These are phyloP conservation scores for Anaeramoeba flamelloides DNA, from an alignment of 78 protist genomes.

Conservation along the genomic window DNA sequence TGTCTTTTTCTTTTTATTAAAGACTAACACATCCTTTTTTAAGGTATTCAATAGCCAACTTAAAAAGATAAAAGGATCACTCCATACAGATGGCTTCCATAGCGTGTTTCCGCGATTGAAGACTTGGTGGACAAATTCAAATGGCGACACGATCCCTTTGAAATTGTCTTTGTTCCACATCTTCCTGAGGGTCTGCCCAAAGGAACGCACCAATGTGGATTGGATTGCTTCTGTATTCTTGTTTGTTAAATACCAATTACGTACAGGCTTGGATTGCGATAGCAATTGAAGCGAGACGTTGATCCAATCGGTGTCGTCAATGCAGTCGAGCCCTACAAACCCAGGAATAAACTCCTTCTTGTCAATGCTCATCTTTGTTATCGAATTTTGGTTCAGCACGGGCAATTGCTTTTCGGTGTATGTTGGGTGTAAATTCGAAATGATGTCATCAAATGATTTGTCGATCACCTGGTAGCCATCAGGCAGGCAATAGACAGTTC, in stretches of 20 bases:
- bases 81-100: no score
- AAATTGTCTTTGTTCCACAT: not conserved
- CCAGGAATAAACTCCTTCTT: conserved; percentile 58
- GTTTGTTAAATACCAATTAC: conserved; percentile 52
- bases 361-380: conserved; percentile 22
- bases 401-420: not conserved
- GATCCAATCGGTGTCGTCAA: conserved; percentile 57
- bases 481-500: conserved; percentile 77
- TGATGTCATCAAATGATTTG: conserved; percentile 70
- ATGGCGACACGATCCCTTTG: not conserved
- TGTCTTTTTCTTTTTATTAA: not conserved
- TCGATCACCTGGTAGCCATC: conserved; percentile 85
- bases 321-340: conserved; percentile 76
- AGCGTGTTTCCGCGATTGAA: not conserved
- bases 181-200: not conserved
- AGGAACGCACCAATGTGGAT: not conserved
- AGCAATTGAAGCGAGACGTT: conserved; percentile 77
- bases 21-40: not conserved
- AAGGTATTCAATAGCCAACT: conserved; percentile 1
- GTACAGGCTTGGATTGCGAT: conserved; percentile 35
- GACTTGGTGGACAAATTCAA: not conserved
- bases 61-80: conserved; percentile 2
- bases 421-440: conserved; percentile 24
- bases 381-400: conserved; percentile 12
- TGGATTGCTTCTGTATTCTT: conserved; percentile 13